These are phyloP conservation scores for Chlamydomonas reinhardtii DNA, from an alignment of 163 green algal genomes.

Conservation along the genomic window DNA sequence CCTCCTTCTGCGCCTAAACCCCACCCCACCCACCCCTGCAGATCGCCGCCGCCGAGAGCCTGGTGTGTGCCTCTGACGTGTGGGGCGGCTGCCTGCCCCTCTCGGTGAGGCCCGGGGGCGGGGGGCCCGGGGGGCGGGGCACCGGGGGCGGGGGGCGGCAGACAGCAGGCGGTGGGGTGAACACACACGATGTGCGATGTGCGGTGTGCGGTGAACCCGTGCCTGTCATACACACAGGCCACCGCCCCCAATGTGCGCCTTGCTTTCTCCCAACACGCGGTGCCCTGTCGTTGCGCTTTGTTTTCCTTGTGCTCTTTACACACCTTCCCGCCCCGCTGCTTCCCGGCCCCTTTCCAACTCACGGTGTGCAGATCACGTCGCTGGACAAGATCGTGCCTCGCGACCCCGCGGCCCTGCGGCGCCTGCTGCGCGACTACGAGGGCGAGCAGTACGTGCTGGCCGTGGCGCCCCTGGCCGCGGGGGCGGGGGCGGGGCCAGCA, in stretches of 20 bases:
- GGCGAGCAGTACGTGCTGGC: conserved; percentile 64
- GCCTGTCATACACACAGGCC: too few species aligned
- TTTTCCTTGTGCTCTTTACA: too few species aligned
- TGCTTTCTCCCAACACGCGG: too few species aligned
- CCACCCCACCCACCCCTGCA: conserved; percentile 31
- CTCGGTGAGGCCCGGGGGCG: neutral
- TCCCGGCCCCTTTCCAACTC: too few species aligned
- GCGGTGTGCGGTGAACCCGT: too few species aligned
- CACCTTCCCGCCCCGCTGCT: too few species aligned
- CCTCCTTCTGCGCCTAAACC: too few species aligned
- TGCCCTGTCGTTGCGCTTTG: too few species aligned
- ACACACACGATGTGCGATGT: too few species aligned
- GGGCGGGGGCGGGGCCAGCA: neutral
- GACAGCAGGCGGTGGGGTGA: too few species aligned
- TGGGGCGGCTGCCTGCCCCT: conserved; percentile 69
- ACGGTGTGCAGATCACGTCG: neutral
- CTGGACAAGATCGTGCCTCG: conserved; percentile 5
- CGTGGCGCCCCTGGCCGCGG: conserved; percentile 11
- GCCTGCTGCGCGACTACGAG: conserved; percentile 60
- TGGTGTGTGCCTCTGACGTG: conserved; percentile 69
- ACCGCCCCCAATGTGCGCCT: too few species aligned
- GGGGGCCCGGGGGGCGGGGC: too few species aligned
- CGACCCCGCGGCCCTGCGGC: conserved; percentile 44
- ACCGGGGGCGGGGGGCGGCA: conserved; percentile 1
- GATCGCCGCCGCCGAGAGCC: conserved; percentile 68